Evolutionary conservation across 805 yeast species (phyloP).

Genomic region (Yarrowia deformans): DNA sequence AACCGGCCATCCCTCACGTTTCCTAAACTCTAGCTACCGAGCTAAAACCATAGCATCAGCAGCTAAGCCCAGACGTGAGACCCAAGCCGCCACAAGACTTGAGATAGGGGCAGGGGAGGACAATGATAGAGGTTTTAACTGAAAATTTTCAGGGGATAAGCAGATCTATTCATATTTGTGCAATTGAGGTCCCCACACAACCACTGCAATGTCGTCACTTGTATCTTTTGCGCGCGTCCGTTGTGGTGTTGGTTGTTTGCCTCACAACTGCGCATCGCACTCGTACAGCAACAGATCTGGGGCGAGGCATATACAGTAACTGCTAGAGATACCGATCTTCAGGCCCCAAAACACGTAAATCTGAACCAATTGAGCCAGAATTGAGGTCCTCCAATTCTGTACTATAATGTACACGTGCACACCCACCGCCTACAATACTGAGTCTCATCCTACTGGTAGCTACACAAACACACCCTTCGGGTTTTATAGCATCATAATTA

Average conservation of each 20-base stretch:
- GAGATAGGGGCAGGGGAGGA: neutral
- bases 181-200: neutral
- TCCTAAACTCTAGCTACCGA: slow-evolving; percentile 1
- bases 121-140: neutral
- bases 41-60: slow-evolving; percentile 17
- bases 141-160: neutral
- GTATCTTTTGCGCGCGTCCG: no score
- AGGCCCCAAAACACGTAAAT: slow-evolving; percentile 12
- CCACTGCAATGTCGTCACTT: neutral
- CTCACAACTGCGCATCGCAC: neutral
- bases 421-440: no score
- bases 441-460: neutral
- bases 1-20: neutral
- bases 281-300: slow-evolving; percentile 9
- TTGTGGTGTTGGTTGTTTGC: neutral
- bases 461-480: neutral
- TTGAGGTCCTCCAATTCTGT: neutral
- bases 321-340: neutral
- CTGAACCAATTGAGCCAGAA: neutral
- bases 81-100: neutral
- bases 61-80: slow-evolving; percentile 2
- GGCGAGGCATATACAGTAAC: neutral
- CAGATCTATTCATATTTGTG: neutral
- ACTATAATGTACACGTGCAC: neutral
- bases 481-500: slow-evolving; percentile 31